Evolutionary conservation across 345 rosid species (phyloP).

Genomic region (Populus alba): DNA sequence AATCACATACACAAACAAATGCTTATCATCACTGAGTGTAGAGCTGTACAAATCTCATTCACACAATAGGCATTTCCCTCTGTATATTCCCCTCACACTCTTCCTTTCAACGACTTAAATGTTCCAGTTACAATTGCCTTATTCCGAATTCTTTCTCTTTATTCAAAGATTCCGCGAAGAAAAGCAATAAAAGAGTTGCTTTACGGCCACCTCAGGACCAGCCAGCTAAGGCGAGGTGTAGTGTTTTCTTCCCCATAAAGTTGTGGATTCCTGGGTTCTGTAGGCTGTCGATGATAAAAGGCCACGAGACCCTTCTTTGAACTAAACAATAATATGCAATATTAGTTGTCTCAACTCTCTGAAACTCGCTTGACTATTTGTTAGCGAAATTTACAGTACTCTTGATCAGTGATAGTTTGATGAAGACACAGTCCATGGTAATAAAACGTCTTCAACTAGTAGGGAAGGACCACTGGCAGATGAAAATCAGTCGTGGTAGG

Average conservation of each 20-base stretch:
- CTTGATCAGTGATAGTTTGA: not conserved
- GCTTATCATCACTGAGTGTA: slow-evolving; percentile 15
- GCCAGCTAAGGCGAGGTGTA: not conserved
- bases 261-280: slow-evolving; percentile 11
- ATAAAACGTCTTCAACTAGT: slow-evolving; percentile 12
- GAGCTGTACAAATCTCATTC: slow-evolving; percentile 23
- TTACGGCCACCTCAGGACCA: slow-evolving; percentile 12
- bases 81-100: slow-evolving; percentile 10
- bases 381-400: not conserved
- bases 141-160: not conserved
- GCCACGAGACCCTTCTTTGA: not conserved
- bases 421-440: not conserved
- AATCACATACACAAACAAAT: slow-evolving; percentile 3
- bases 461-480: slow-evolving; percentile 37
- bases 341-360: not conserved
- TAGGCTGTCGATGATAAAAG: not conserved
- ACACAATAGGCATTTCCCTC: slow-evolving; percentile 15
- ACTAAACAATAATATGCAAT: not conserved
- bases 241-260: not conserved
- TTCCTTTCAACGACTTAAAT: not conserved
- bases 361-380: not conserved
- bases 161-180: slow-evolving; percentile 23
- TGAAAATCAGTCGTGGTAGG: slow-evolving; percentile 20
- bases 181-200: not conserved
- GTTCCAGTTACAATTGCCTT: not conserved